Conservation (phyloP, 1,139 yeast species). For the Kodamaea alishanica region DNA sequence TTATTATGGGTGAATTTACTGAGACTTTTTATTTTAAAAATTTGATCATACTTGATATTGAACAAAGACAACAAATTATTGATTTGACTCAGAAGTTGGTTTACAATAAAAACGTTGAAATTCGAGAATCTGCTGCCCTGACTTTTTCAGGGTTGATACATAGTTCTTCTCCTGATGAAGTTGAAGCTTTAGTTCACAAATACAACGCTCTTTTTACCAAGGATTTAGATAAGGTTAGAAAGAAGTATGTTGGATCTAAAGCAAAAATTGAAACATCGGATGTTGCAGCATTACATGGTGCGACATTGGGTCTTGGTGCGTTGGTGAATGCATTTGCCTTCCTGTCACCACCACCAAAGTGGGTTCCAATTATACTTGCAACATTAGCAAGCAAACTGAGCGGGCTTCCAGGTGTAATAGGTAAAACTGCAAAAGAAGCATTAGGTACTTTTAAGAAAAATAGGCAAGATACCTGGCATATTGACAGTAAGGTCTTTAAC, state of each 20-base stretch:
- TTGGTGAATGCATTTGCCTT: conserved; percentile 88
- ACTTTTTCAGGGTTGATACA: conserved; percentile 82
- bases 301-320: conserved; percentile 87
- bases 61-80: conserved; percentile 52
- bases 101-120: conserved; percentile 66
- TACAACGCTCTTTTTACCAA: conserved; percentile 23
- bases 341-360: conserved; percentile 82
- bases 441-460: conserved; percentile 86
- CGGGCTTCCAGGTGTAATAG: conserved; percentile 71
- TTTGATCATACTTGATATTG: conserved; percentile 49
- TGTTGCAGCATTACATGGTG: conserved; percentile 65
- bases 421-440: conserved; percentile 78
- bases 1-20: conserved; percentile 64
- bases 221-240: conserved; percentile 33
- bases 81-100: conserved; percentile 52
- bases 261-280: conserved; percentile 40
- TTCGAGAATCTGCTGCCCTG: conserved; percentile 71
- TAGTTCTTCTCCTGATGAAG: conserved; percentile 62
- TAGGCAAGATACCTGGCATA: conserved; percentile 95
- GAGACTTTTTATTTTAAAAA: conserved; percentile 77
- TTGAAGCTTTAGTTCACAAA: conserved; percentile 30
- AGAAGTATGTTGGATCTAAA: conserved; percentile 27
- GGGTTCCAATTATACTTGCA: conserved; percentile 79
- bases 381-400: conserved; percentile 67
- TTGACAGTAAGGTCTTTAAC: conserved; percentile 74